phyloP scores from a whole-genome alignment of 2,329 filamentous ascomycete genomes.

The Pestalotiopsis sp. region DNA sequence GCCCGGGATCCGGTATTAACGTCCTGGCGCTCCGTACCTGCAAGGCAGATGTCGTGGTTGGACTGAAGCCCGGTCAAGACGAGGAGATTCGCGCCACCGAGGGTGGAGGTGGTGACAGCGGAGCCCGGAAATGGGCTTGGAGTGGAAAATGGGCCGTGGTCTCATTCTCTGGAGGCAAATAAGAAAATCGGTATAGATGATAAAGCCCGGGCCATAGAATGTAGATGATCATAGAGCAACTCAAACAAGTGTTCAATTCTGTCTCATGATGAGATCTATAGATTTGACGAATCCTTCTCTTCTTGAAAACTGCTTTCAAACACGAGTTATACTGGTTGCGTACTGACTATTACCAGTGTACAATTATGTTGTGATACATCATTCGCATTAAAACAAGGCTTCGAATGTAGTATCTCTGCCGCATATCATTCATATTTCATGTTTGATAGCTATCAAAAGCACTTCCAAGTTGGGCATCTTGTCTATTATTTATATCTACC shows the following conservation, averaged over 20 bases:
- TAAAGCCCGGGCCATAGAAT: neutral
- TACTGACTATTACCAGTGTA: too few relatives aligned
- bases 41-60: conserved; percentile 95
- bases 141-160: conserved; percentile 96
- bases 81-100: conserved; percentile 73
- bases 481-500: neutral
- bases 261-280: neutral
- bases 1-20: conserved; percentile 79
- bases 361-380: too few relatives aligned
- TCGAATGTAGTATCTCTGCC: neutral
- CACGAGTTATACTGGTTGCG: too few relatives aligned
- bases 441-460: neutral
- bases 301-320: too few relatives aligned
- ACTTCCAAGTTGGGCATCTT: neutral
- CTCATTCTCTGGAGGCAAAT: conserved; percentile 75
- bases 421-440: neutral
- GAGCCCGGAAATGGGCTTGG: conserved; percentile 89
- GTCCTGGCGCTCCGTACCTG: conserved; percentile 88
- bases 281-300: too few relatives aligned
- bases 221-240: conserved; percentile 3
- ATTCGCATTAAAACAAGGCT: too few relatives aligned
- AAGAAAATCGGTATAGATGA: neutral
- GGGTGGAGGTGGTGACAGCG: conserved; percentile 70
- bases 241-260: neutral
- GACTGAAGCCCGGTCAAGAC: conserved; percentile 79